Base-by-base conservation (phyloP, 148 eudicot species). In the Hydrangea macrophylla region DNA sequence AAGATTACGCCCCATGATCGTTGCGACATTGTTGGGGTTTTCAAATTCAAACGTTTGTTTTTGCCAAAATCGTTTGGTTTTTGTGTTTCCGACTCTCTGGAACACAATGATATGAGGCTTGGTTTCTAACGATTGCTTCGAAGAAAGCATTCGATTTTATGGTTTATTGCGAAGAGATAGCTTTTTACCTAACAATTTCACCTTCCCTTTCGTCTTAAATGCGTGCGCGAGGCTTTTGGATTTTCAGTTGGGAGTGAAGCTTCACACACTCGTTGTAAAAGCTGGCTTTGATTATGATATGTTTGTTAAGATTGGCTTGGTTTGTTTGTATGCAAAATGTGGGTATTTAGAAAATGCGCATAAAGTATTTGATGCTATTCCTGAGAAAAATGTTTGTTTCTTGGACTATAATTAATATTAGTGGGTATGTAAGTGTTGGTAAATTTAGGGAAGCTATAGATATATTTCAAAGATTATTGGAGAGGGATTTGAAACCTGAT, bases 361-460 rank as follows among this genome's bases (percentile, higher is more conserved):
- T 55, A 77, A 81, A 67, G 81, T 85, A 82, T 87, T 87, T 73
- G 92, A 78, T 50, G 79, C 73, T 23, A 87, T 85, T 65, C 77
- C 66, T 54, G 81, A 78, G 31, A 79, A 67, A 65, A 77, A 70
- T 72, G 75, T 80, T n/a, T 8, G 84, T 83, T 12, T 76, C 82
- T 28, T 83, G 82, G 85, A 78, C 80, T 10, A 82, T 79, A 25
- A 79, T 85, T 37, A n/a, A n/a, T n/a, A 80, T 88, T 60, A 76
- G 80, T 62, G 93, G 86, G 45, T 81, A 83, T 62, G 70, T 83
- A 23, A 70, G 54, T 18, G 72, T 25, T 28, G 77, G 84, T 39
- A 57, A 60, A 64, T 79, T 76, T 51, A 50, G 68, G 58, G 86
- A 81, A 54, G 92, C 81, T 40, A 62, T 88, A 64, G 77, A 62